Conservation (phyloP, 495 filamentous ascomycete species). For the Aspergillus conjunctus region DNA sequence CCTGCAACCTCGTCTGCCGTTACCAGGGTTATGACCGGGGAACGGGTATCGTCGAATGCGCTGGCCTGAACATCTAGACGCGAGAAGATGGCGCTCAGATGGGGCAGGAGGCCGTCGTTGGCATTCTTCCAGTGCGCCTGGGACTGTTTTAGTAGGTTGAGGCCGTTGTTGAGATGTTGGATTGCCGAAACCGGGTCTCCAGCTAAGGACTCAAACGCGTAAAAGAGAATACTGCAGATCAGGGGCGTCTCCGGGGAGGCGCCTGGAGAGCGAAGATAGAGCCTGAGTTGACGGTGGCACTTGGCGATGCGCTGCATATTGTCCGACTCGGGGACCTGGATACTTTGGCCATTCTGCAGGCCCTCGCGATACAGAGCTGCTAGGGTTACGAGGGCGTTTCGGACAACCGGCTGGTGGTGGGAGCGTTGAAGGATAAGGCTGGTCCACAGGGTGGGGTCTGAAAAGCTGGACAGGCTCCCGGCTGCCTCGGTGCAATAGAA, state of each 20-base stretch:
- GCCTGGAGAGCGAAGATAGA: constrained; percentile 21
- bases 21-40: constrained; percentile 1
- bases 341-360: background rate
- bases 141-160: constrained; percentile 26
- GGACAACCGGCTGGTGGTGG: constrained; percentile 40
- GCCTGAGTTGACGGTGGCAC: constrained; percentile 27
- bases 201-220: constrained; percentile 32
- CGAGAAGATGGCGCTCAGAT: constrained; percentile 23
- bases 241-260: constrained; percentile 29
- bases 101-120: constrained; percentile 21
- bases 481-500: constrained; percentile 39
- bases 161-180: constrained; percentile 32
- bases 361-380: constrained; percentile 29
- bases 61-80: constrained; percentile 36
- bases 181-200: constrained; percentile 30
- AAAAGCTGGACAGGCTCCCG: constrained; percentile 39
- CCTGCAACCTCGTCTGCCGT: background rate
- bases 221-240: constrained; percentile 38
- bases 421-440: constrained; percentile 41
- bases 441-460: constrained; percentile 45
- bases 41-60: constrained; percentile 25
- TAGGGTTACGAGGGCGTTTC: constrained; percentile 45
- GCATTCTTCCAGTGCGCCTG: background rate
- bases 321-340: background rate
- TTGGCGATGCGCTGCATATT: constrained; percentile 24